Base-by-base conservation (phyloP, 768 basidiomycete species). In the Saitozyma sp. region DNA sequence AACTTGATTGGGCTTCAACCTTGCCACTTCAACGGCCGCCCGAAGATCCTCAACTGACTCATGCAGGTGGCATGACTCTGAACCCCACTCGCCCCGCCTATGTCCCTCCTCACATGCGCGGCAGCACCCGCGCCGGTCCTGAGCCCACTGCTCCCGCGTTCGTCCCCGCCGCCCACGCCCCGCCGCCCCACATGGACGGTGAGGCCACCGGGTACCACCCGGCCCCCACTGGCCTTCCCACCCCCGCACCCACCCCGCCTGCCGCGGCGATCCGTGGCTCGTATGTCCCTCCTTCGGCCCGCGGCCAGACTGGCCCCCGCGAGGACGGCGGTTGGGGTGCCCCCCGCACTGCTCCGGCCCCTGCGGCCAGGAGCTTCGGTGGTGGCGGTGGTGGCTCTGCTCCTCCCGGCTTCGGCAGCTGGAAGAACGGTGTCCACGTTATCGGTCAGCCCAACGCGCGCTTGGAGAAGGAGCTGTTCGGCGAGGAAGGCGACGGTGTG, bases 401-500 rank as follows among this genome's bases (percentile, higher is more conserved):
- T 45, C 68, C 70, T 56, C 82, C 82, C 57, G 83, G 83, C 50
- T 78, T 67, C 65, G 95, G 96, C 51, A 80, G 79, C 42, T 99
- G 96, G 96, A 89, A 85, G 76, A 91, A 96, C 66, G 93, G 90
- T 70, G 84, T 85, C 70, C 96, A 99, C 78, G 80, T 91, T 62
- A 82, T 87, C n/a, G 96, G 92, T 50, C 82, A 83, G 17, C 87
- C 89, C 73, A 96, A 94, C 83, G 82, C 83, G 77, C 88, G 93
- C 69, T 84, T 94, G 70, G 96, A 99, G 83, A 93, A 92, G 82
- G 94, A 97, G 76, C 88, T 99, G 45, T 99, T 89, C 72, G 96
- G 96, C 58, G 93, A 95, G 66, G 84, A 85, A 46, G 83, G 85
- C 51, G 95, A 97, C 67, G 76, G 75, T 60, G 61, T 65, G 38